Percentiles rank a stretch among this genome's conserved stretches.
Conservation (phyloP, 805 yeast genomes). For the Candida ovalis region DNA sequence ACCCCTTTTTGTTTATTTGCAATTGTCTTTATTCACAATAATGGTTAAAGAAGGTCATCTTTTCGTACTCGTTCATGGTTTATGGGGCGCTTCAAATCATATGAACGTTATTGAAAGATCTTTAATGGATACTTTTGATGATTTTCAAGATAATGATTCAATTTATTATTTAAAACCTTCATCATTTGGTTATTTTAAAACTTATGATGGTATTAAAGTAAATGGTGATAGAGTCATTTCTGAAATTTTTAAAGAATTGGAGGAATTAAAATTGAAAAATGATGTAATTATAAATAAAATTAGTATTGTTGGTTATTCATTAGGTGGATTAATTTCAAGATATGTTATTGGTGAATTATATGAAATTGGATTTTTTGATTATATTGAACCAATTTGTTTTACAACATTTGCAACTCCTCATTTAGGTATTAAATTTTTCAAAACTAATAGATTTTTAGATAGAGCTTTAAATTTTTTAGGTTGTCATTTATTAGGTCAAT, state of each 20-base stretch:
- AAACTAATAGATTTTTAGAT: conserved; percentile 27
- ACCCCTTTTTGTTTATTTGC: no score
- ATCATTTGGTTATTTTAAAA: conserved; percentile 64
- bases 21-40: no score
- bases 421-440: conserved; percentile 54
- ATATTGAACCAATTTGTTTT: conserved; percentile 57
- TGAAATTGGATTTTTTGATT: conserved; percentile 47
- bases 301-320: conserved; percentile 80
- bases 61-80: conserved; percentile 72
- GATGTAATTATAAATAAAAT: conserved; percentile 43
- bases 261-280: conserved; percentile 30
- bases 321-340: conserved; percentile 83
- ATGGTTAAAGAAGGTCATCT: conserved; percentile 43
- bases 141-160: not conserved
- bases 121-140: conserved; percentile 35
- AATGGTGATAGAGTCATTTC: conserved; percentile 66
- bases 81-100: conserved; percentile 68
- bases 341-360: conserved; percentile 60
- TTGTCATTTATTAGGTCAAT: conserved; percentile 51
- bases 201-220: conserved; percentile 81
- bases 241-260: conserved; percentile 52
- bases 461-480: conserved; percentile 48
- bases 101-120: conserved; percentile 44
- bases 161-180: conserved; percentile 46
- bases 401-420: conserved; percentile 80